Conservation (phyloP, 2,329 filamentous ascomycete genomes). For the Beauveria sp. region DNA sequence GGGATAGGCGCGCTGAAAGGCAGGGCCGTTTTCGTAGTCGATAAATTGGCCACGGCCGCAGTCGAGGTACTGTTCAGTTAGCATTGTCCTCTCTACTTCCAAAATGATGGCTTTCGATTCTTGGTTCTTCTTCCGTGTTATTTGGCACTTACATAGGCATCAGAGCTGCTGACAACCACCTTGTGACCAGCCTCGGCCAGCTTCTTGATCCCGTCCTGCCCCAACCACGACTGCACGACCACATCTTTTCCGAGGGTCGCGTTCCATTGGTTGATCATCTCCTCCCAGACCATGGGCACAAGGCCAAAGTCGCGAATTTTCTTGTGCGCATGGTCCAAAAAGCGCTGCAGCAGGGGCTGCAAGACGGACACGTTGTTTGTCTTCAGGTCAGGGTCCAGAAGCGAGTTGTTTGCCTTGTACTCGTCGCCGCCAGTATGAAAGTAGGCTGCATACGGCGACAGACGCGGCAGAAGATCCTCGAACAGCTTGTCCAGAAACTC, state of each 20-base stretch:
- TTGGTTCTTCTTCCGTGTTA: not conserved
- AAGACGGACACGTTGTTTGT: conserved; percentile 59
- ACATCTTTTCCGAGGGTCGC: conserved; percentile 63
- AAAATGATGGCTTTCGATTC: not conserved
- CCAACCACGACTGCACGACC: conserved; percentile 73
- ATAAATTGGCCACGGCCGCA: conserved; percentile 77
- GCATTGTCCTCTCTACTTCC: not conserved
- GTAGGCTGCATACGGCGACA: conserved; percentile 61
- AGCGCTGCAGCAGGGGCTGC: conserved; percentile 68
- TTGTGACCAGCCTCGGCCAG: conserved; percentile 59
- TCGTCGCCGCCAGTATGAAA: conserved; percentile 89
- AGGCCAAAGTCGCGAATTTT: conserved; percentile 57
- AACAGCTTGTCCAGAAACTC: conserved; percentile 66
- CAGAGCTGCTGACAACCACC: conserved; percentile 68
- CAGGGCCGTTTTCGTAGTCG: conserved; percentile 54
- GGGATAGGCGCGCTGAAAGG: conserved; percentile 51
- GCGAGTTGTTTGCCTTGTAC: conserved; percentile 69
- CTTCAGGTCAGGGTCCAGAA: conserved; percentile 62
- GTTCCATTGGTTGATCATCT: conserved; percentile 75
- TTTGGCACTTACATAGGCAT: conserved; percentile 56
- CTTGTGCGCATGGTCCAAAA: conserved; percentile 62
- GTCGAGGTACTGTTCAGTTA: conserved; percentile 60
- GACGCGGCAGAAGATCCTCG: conserved; percentile 66
- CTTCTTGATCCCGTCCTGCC: conserved; percentile 50
- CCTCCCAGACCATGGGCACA: conserved; percentile 78